A percentile compares a stretch with the other conserved stretches of the same genome.
Evolutionary conservation across 148 eudicot species (phyloP).

Genomic region (Hydrangea macrophylla): DNA sequence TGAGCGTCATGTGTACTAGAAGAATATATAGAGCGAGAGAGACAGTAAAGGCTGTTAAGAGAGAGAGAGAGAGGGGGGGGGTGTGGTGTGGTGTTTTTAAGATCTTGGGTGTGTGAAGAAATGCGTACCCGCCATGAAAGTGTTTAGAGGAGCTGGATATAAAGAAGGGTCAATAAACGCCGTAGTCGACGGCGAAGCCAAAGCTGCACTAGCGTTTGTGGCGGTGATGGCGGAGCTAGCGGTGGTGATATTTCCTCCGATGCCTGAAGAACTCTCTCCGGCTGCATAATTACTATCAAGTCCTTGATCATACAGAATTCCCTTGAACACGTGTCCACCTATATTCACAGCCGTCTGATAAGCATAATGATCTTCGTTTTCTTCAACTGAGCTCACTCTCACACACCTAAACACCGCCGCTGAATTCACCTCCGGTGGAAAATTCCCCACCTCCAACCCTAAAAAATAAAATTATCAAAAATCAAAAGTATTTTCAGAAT

Average conservation of each 20-base stretch:
- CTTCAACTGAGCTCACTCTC: constrained; percentile 65
- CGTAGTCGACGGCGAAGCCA: constrained; percentile 14
- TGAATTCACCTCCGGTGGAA: constrained; percentile 62
- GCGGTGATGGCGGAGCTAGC: constrained; percentile 18
- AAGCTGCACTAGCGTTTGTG: constrained; percentile 7
- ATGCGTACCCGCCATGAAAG: constrained; percentile 75
- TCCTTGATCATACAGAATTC: constrained; percentile 80
- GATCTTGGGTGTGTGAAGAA: constrained; percentile 79
- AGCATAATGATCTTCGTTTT: constrained; percentile 61
- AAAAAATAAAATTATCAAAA: neutral
- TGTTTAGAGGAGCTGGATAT: constrained; percentile 48
- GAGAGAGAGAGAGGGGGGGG: neutral
- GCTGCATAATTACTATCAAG: constrained; percentile 38
- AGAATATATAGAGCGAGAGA: neutral
- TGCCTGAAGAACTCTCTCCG: constrained; percentile 47
- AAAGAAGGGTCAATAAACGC: constrained; percentile 48
- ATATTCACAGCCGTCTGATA: constrained; percentile 81
- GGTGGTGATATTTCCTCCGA: constrained; percentile 36
- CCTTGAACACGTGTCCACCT: constrained; percentile 78
- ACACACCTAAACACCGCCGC: constrained; percentile 65
- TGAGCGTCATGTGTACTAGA: neutral
- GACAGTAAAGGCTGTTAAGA: neutral
- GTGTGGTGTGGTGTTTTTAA: constrained; percentile 22
- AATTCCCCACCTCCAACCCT: constrained; percentile 66
- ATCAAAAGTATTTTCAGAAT: neutral